These are phyloP conservation scores for Aspergillus arachidicola DNA, from an alignment of 2,329 filamentous ascomycete species.

Conservation along the genomic window DNA sequence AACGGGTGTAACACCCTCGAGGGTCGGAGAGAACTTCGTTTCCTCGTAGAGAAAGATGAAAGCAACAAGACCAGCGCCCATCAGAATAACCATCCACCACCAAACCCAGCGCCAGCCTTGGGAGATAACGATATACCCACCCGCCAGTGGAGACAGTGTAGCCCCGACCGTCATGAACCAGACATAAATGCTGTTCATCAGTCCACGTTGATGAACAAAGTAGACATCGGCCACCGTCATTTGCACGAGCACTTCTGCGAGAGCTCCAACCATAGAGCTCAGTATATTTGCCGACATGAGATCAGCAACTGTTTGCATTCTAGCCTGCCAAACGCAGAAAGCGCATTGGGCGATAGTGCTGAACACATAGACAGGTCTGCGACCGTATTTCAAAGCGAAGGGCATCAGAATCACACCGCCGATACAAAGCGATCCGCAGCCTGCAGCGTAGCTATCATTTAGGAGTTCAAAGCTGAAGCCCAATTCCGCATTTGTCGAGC, in stretches of 20 bases:
- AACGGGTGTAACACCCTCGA: neutral
- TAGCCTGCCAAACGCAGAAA: conserved; percentile 48
- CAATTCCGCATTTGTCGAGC: conserved; percentile 45
- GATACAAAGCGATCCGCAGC: conserved; percentile 45
- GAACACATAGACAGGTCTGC: conserved; percentile 50
- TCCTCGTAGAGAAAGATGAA: conserved; percentile 51
- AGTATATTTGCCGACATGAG: conserved; percentile 49
- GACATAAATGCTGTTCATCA: conserved; percentile 53
- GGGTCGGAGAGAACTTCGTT: conserved; percentile 27
- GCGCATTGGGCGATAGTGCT: conserved; percentile 44
- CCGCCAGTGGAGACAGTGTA: conserved; percentile 41
- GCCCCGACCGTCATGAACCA: conserved; percentile 34
- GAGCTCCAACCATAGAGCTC: conserved; percentile 47
- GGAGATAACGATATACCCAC: conserved; percentile 34
- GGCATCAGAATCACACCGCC: conserved; percentile 49
- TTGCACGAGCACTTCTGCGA: conserved; percentile 49
- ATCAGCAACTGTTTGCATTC: conserved; percentile 45
- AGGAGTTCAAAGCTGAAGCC: conserved; percentile 45
- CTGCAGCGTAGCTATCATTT: conserved; percentile 51
- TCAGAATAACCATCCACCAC: conserved; percentile 50
- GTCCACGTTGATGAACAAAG: conserved; percentile 52
- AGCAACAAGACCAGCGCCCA: conserved; percentile 41
- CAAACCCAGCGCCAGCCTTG: conserved; percentile 56
- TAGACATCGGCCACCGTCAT: conserved; percentile 54
- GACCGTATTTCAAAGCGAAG: conserved; percentile 51